Percentiles rank a stretch among this genome's conserved stretches.
These are phyloP conservation scores for Arthrobotrys musiformis DNA, from an alignment of 2,329 filamentous ascomycete species.

Conservation along the genomic window DNA sequence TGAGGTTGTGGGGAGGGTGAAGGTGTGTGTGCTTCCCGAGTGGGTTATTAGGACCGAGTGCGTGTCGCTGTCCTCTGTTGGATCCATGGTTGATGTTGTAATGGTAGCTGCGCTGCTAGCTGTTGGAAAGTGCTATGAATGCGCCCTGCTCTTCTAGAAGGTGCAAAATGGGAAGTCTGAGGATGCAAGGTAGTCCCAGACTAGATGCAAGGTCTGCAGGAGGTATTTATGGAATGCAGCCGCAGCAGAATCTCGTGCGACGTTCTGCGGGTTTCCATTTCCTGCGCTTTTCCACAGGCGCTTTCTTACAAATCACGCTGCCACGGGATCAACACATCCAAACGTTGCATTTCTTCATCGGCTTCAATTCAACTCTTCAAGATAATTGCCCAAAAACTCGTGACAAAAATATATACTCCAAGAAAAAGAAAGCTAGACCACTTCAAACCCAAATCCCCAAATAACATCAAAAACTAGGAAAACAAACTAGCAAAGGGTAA, in stretches of 20 bases:
- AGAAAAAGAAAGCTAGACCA: neutral
- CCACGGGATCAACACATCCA: constrained; percentile 7
- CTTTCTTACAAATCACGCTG: constrained; percentile 39
- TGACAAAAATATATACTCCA: neutral
- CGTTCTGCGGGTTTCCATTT: constrained; percentile 49
- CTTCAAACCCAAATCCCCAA: neutral
- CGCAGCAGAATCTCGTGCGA: too few relatives aligned
- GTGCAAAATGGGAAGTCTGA: too few relatives aligned
- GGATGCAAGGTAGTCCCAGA: too few relatives aligned
- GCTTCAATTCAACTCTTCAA: neutral
- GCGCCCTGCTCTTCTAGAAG: too few relatives aligned
- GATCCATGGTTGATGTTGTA: neutral
- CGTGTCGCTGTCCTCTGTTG: constrained; percentile 60
- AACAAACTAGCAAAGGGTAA: neutral
- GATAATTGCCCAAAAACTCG: neutral
- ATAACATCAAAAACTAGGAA: neutral
- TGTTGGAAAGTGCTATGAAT: too few relatives aligned
- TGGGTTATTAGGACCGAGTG: constrained; percentile 65
- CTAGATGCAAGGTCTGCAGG: too few relatives aligned
- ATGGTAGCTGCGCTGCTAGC: too few relatives aligned
- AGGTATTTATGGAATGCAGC: too few relatives aligned
- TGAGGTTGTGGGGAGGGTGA: constrained; percentile 65
- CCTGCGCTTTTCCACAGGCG: neutral
- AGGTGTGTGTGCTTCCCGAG: constrained; percentile 65
- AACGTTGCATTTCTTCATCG: constrained; percentile 18